These are phyloP conservation scores for Tolypocladium tropicale DNA, from an alignment of 2,329 filamentous ascomycete genomes.

Conservation along the genomic window DNA sequence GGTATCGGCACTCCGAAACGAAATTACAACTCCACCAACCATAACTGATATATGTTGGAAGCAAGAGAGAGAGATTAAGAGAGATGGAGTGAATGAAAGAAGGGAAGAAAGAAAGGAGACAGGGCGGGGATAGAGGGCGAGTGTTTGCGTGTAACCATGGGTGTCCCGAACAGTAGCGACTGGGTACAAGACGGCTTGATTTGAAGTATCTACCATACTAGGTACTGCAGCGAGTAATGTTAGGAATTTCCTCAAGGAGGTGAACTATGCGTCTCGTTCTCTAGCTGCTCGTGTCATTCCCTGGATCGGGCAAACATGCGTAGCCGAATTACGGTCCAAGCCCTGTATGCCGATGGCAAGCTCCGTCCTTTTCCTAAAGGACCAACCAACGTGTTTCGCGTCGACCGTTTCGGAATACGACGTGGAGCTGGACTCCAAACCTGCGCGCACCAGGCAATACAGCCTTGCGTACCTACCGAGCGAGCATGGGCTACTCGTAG, in stretches of 20 bases:
- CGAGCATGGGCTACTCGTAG: no score
- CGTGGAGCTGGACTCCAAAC: no score
- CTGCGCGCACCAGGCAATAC: no score
- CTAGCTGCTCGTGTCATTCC: not conserved
- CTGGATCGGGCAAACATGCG: not conserved
- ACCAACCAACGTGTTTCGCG: no score
- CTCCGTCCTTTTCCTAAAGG: no score
- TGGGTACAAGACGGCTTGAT: not conserved
- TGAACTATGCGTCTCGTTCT: not conserved
- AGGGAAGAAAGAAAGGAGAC: no score
- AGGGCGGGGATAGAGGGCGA: no score
- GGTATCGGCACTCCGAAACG: conserved; percentile 36
- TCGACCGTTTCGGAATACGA: no score
- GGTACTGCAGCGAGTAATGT: not conserved
- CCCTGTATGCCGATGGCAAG: not conserved
- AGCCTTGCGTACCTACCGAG: no score
- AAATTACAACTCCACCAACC: conserved; percentile 24
- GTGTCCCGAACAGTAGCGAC: not conserved
- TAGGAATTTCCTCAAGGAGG: not conserved
- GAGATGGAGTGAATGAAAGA: no score
- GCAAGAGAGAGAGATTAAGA: not conserved
- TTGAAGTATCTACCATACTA: not conserved
- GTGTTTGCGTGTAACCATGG: not conserved
- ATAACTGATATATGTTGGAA: conserved; percentile 6
- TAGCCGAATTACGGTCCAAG: not conserved